Evolutionary conservation across 2,329 filamentous ascomycete genomes (phyloP).

Genomic region (Triangularia setosa): DNA sequence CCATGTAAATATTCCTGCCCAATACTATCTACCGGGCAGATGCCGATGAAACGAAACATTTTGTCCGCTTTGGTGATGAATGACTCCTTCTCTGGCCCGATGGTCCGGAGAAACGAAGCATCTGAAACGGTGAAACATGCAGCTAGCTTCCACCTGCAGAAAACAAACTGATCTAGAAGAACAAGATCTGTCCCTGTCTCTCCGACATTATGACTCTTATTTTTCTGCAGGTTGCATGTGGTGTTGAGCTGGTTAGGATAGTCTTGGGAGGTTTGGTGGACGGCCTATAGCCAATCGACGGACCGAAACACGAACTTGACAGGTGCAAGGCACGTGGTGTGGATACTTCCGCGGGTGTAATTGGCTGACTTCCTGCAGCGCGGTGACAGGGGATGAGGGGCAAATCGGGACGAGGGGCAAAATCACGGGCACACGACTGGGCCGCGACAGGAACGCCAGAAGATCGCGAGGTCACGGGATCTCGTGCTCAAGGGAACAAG

Average conservation of each 20-base stretch:
- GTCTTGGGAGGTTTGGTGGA: background rate
- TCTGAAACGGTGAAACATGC: background rate
- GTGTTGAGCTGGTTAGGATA: background rate
- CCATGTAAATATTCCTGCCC: background rate
- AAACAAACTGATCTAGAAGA: background rate
- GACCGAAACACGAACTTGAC: slow-evolving; percentile 17
- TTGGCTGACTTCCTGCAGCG: background rate
- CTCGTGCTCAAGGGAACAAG: background rate
- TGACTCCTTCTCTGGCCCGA: background rate
- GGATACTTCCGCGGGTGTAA: background rate
- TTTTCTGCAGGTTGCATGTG: background rate
- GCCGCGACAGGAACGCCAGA: background rate
- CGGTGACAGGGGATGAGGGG: background rate
- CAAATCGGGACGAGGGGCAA: slow-evolving; percentile 3
- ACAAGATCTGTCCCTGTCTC: background rate
- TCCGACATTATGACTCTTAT: background rate
- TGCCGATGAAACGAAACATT: background rate
- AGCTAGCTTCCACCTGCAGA: background rate
- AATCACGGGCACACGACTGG: background rate
- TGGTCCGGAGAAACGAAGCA: background rate
- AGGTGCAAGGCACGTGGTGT: slow-evolving; percentile 4
- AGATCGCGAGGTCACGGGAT: slow-evolving; percentile 1
- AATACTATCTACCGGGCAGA: background rate
- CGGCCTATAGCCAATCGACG: slow-evolving; percentile 13
- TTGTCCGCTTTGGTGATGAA: background rate